Evolutionary conservation across 1,284 basidiomycete genomes (phyloP).

Genomic region (Ceratobasidium theobromae): DNA sequence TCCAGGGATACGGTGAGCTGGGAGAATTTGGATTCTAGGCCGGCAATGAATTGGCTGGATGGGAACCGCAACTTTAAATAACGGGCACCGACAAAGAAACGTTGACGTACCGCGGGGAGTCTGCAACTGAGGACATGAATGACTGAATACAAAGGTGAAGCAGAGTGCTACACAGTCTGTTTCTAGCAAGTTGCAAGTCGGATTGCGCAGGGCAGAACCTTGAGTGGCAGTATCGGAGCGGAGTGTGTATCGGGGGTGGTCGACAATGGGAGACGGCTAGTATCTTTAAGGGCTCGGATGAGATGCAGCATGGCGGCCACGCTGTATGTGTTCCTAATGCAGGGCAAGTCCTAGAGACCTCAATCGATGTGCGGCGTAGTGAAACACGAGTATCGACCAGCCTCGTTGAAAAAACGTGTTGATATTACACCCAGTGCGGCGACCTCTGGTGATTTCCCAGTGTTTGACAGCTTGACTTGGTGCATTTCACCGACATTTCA

Average conservation of each 20-base stretch:
- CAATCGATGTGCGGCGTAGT: conserved; percentile 15
- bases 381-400: conserved; percentile 2
- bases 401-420: conserved; percentile 25
- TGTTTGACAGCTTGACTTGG: too few relatives aligned
- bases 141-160: background rate
- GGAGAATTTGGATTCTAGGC: conserved; percentile 24
- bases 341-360: background rate
- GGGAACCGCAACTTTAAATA: background rate
- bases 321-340: background rate
- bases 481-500: too few relatives aligned
- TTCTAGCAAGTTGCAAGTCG: background rate
- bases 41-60: conserved; percentile 10
- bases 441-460: too few relatives aligned
- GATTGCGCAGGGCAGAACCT: background rate
- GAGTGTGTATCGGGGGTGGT: conserved; percentile 21
- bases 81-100: background rate
- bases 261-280: background rate
- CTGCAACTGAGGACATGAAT: background rate
- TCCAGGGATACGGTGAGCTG: conserved; percentile 8
- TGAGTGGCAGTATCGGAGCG: conserved; percentile 18
- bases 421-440: too few relatives aligned
- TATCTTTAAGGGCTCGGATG: conserved; percentile 24
- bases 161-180: background rate
- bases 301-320: conserved; percentile 24
- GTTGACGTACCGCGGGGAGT: conserved; percentile 4